Evolutionary conservation across 1,284 basidiomycete genomes (phyloP).

Genomic region (Psilocybe mexicana): DNA sequence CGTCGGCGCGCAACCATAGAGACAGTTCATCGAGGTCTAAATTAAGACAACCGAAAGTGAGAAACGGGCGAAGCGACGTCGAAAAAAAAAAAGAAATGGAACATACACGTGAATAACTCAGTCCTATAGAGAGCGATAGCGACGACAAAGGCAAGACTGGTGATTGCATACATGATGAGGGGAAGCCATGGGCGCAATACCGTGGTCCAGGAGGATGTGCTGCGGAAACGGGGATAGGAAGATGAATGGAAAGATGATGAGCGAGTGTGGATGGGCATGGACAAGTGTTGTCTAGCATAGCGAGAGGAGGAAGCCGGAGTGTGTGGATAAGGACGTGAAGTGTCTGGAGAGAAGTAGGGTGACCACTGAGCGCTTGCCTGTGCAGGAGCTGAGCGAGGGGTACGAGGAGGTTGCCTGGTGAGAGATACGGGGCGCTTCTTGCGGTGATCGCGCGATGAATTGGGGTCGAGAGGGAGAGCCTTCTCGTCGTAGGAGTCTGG

Average conservation of each 20-base stretch:
- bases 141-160: slow-evolving; percentile 66
- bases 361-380: slow-evolving; percentile 22
- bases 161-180: slow-evolving; percentile 65
- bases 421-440: slow-evolving; percentile 17
- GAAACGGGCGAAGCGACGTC: slow-evolving; percentile 2
- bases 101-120: slow-evolving; percentile 70
- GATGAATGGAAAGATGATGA: slow-evolving; percentile 10
- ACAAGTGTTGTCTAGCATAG: slow-evolving; percentile 10
- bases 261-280: slow-evolving; percentile 10
- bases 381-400: slow-evolving; percentile 14
- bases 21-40: slow-evolving; percentile 73
- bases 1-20: slow-evolving; percentile 68
- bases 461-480: slow-evolving; percentile 20
- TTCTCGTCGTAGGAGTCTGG: slow-evolving; percentile 35
- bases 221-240: slow-evolving; percentile 9
- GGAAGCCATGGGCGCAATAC: slow-evolving; percentile 71
- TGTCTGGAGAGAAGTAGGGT: slow-evolving; percentile 17
- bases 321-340: slow-evolving; percentile 15
- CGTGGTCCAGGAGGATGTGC: slow-evolving; percentile 37
- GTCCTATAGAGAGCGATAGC: slow-evolving; percentile 75
- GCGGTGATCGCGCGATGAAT: slow-evolving; percentile 10
- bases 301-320: slow-evolving; percentile 15
- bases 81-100: not conserved
- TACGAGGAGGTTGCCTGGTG: slow-evolving; percentile 15
- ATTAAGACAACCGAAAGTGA: slow-evolving; percentile 6